A percentile compares a stretch with the other conserved stretches of the same genome.
These are phyloP conservation scores for Chlamydomonas sp. DNA, from an alignment of 139 green algal genomes.

Conservation along the genomic window DNA sequence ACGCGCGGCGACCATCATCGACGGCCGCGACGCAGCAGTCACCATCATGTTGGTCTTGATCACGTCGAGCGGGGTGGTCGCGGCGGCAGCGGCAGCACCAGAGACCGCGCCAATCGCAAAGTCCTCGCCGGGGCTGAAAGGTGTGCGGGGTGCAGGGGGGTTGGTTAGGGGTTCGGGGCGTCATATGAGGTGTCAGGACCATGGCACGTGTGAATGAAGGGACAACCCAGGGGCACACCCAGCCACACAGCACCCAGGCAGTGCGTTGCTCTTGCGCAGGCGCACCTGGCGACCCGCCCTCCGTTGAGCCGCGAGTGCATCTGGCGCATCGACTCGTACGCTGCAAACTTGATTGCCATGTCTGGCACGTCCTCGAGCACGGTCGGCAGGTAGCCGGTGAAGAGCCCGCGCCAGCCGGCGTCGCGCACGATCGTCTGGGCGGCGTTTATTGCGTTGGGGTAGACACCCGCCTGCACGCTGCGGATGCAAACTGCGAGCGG, in stretches of 20 bases:
- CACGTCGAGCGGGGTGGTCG: constrained; percentile 84
- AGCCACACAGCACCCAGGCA: no score
- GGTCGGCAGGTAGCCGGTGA: constrained; percentile 74
- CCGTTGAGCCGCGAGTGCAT: constrained; percentile 39
- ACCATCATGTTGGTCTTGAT: constrained; percentile 93
- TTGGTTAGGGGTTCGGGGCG: not conserved
- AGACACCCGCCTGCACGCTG: constrained; percentile 71
- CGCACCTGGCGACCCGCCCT: constrained; percentile 16
- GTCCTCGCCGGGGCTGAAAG: constrained; percentile 57
- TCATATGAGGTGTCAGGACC: not conserved
- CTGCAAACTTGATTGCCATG: constrained; percentile 85
- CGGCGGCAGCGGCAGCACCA: constrained; percentile 65
- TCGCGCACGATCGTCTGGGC: constrained; percentile 44
- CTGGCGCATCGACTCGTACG: constrained; percentile 65
- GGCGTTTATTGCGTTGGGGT: constrained; percentile 64
- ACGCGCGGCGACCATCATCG: constrained; percentile 31
- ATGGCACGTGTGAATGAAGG: no score
- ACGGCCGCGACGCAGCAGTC: constrained; percentile 50
- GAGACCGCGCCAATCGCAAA: constrained; percentile 67
- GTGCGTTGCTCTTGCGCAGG: no score
- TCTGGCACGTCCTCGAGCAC: constrained; percentile 82
- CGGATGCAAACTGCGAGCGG: constrained; percentile 80
- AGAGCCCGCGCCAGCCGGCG: constrained; percentile 60
- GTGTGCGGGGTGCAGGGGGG: not conserved
- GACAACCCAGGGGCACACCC: no score